Conservation (phyloP, 257 asterid species). For the Gentiana macrophylla region DNA sequence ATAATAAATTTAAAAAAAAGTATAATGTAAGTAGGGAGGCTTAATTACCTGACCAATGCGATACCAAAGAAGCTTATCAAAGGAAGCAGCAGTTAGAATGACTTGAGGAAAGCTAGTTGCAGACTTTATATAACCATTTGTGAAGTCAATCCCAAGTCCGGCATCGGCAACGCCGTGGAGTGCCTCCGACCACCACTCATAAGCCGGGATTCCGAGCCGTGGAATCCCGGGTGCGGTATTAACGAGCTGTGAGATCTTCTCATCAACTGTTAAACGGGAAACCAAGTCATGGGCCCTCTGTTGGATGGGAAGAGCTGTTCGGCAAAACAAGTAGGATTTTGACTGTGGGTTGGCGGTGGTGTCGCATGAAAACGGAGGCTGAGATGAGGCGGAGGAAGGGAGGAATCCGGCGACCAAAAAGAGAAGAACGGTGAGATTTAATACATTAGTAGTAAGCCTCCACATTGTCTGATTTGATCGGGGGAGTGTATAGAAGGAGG, state of each 20-base stretch:
- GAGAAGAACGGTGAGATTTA: slow-evolving; percentile 12
- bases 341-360: slow-evolving; percentile 23
- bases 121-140: slow-evolving; percentile 29
- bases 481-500: no score
- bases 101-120: slow-evolving; percentile 94
- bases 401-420: slow-evolving; percentile 3
- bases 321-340: slow-evolving; percentile 48
- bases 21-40: no score
- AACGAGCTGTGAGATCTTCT: slow-evolving; percentile 70
- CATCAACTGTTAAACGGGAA: slow-evolving; percentile 67
- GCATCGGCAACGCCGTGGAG: slow-evolving; percentile 78
- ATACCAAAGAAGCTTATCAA: slow-evolving; percentile 70
- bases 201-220: slow-evolving; percentile 69
- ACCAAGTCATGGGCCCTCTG: slow-evolving; percentile 55
- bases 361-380: slow-evolving; percentile 68
- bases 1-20: neutral
- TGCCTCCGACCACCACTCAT: slow-evolving; percentile 95
- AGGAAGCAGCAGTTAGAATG: slow-evolving; percentile 76
- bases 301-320: slow-evolving; percentile 34
- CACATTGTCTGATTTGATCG: no score
- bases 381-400: slow-evolving; percentile 16
- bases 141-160: slow-evolving; percentile 49
- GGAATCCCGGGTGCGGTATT: slow-evolving; percentile 64
- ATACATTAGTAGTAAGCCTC: no score
- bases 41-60: slow-evolving; percentile 61